Conservation (phyloP, 495 filamentous ascomycete species). For the Echria macrotheca region DNA sequence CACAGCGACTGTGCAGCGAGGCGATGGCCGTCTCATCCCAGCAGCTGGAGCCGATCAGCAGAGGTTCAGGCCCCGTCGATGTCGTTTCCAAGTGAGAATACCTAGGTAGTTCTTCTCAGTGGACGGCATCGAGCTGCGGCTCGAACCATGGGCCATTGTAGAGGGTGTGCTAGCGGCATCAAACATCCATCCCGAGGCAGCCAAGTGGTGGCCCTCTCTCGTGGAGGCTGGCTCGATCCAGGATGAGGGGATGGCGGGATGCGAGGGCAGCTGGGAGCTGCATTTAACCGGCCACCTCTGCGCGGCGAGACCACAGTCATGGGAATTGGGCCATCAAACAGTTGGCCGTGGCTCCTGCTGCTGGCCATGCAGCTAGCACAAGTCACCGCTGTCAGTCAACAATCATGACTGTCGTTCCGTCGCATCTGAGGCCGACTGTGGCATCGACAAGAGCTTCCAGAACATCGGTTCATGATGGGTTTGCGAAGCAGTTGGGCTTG, state of each 20-base stretch:
- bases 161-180: too few species aligned
- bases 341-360: conserved; percentile 5
- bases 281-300: conserved; percentile 20
- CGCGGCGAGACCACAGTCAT: conserved; percentile 16
- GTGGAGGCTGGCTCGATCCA: too few species aligned
- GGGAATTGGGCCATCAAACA: conserved; percentile 20
- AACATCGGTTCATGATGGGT: background rate
- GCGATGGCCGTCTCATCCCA: background rate
- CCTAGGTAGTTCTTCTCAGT: too few species aligned
- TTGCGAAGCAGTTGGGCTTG: background rate
- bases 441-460: conserved; percentile 12
- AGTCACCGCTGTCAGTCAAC: background rate
- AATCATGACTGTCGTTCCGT: background rate
- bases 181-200: too few species aligned
- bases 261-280: conserved; percentile 4
- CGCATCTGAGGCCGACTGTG: too few species aligned
- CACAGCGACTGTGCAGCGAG: background rate
- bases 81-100: too few species aligned
- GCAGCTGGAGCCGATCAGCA: too few species aligned
- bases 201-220: too few species aligned
- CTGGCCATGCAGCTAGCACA: conserved; percentile 2
- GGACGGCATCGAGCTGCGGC: too few species aligned
- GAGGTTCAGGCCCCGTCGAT: too few species aligned
- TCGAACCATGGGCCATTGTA: too few species aligned
- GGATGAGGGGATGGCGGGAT: background rate